Evolutionary conservation across 495 filamentous ascomycete genomes (phyloP), one percentile per base, ranked within the genome.

Genomic region (Pyrenula aspistea): DNA sequence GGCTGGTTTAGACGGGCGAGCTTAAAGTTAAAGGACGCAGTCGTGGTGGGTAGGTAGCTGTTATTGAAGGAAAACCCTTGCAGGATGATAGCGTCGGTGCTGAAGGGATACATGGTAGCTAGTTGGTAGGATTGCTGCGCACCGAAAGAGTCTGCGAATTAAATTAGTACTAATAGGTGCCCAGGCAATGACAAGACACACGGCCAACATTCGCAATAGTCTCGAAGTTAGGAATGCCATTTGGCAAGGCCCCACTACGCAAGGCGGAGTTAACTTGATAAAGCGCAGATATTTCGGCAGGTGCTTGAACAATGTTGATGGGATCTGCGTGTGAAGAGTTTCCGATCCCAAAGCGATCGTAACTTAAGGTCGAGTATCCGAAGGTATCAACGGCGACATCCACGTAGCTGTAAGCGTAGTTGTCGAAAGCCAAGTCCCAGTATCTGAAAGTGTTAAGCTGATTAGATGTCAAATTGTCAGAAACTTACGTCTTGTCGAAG

Each of bases 281-380:
- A 2, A 83, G 69, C 2, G 76, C 75, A 21, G 76, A 71, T 1
- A 83, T 60, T 63, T 86, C 76, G 3, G 76, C 63, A 53, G 63
- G 67, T 8, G 72, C 58, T 58, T 85, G 83, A 54, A 84, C 72
- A 54, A 73, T 71, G 59, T 71, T 71, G 53, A 78, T 65, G 1
- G 83, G 73, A 36, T 85, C 77, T 23, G 71, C 78, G 57, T 77
- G 77, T 10, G 72, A 71, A 0, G 81, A 83, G 22, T 67, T 67
- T 31, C 79, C 81, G 19, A 82, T 69, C 0, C 81, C 83, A 2
- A 84, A 69, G 15, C 83, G 79, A 64, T 86, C 81, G 53, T 73
- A 80, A 8, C 68, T 62, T 25, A 86, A 70, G 12, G 76, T 80
- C n/a, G 68, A 73, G 62, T 73, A 84, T 47, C 73, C 73, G 57